Evolutionary conservation across 2,329 filamentous ascomycete genomes (phyloP).

Genomic region (Neurospora sp.): DNA sequence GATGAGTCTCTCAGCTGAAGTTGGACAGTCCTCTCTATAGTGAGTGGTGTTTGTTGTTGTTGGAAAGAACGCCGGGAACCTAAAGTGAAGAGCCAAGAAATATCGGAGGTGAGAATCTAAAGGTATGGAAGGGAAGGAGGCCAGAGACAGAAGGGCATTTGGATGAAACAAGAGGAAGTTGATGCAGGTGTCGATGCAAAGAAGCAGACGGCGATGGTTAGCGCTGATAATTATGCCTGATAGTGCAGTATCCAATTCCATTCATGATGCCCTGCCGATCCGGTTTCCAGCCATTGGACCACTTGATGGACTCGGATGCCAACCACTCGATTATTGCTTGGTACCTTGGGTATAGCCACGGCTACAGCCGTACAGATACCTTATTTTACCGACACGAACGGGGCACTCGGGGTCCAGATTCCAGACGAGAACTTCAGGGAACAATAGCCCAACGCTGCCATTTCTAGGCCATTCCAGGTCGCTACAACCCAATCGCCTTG

Average conservation of each 20-base stretch:
- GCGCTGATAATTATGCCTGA: not conserved
- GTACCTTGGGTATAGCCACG: too few species aligned
- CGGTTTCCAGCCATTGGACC: not conserved
- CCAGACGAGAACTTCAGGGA: not conserved
- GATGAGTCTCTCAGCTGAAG: not conserved
- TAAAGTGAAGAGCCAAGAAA: not conserved
- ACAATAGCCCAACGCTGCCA: not conserved
- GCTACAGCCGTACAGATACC: too few species aligned
- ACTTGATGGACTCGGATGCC: not conserved
- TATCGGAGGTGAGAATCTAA: not conserved
- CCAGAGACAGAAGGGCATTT: not conserved
- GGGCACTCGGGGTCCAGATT: not conserved
- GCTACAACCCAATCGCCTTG: not conserved
- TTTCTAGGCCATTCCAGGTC: not conserved
- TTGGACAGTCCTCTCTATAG: not conserved
- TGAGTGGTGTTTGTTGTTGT: not conserved
- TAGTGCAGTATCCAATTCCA: not conserved
- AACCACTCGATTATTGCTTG: not conserved
- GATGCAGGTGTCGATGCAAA: not conserved
- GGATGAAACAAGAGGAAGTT: not conserved
- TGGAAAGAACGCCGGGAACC: not conserved
- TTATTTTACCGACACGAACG: too few species aligned
- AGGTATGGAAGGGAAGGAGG: not conserved
- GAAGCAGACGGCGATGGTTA: not conserved
- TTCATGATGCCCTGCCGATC: not conserved